Base-by-base conservation (phyloP, 1,284 basidiomycete species). In the Sparassis latifolia region DNA sequence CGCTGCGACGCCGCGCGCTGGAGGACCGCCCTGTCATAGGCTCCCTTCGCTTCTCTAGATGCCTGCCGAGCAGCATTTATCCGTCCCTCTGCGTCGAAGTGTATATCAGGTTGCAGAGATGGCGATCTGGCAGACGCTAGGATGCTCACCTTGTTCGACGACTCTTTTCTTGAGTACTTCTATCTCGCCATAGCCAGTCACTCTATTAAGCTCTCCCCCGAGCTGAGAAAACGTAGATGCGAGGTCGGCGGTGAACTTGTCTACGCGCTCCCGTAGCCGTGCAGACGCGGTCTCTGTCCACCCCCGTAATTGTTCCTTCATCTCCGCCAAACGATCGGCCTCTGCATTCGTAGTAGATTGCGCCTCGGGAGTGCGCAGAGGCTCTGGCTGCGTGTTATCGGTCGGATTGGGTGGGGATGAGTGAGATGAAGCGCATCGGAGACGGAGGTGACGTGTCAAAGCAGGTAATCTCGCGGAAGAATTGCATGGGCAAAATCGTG, bases 161-260 rank as follows among this genome's bases (percentile, higher is more conserved):
- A 96, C 93, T 42, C 76, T 73, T 54, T 69, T 70, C 68, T 96
- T 95, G 52, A 97, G 69, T 32, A 74, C 74, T 60, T 96, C 92
- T 39, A 97, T 95, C 63, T 89, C 86, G 56, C 89, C 84, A 62
- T 97, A 97, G 0, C 93, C 94, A 9, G 93, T 94, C 31, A 89
- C 82, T 55, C 80, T 82, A 63, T 95, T 97, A 53, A 97, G 71
- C 62, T 87, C 80, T 9, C 77, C 71, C 5, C 92, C 91, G 1
- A 94, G 74, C 58, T 84, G 75, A 12, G 83, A 80, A 58, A 95
- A 80, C 7, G 77, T 80, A 12, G 71, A 69, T 54, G 77, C 76
- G 3, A 86, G 76, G 5, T 63, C 65, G 5, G 70, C 68, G 0
- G 85, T 82, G 57, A 85, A 77, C 42, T 70, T 70, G 63, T 85